A percentile compares a stretch with the other conserved stretches of the same genome.
These are phyloP conservation scores for Solanum virginianum DNA, from an alignment of 257 asterid genomes.

Conservation along the genomic window DNA sequence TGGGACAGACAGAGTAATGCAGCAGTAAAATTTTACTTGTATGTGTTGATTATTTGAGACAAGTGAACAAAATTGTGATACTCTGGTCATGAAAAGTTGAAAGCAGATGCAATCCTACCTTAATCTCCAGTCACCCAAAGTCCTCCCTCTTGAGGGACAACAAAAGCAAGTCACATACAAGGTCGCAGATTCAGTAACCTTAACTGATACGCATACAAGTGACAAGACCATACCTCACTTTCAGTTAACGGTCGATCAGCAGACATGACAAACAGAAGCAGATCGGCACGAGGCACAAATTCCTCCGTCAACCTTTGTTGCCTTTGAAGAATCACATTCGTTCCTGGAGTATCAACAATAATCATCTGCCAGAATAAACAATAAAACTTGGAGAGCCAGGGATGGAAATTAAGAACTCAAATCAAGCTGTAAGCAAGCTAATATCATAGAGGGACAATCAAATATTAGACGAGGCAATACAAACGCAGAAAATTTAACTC, in stretches of 20 bases:
- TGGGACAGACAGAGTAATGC: not conserved
- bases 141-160: not conserved
- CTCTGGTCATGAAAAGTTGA: not conserved
- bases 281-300: slow-evolving; percentile 97
- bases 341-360: slow-evolving; percentile 97
- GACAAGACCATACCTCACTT: slow-evolving; percentile 71
- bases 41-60: not conserved
- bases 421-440: not conserved
- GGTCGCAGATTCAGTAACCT: not conserved
- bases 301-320: slow-evolving; percentile 97
- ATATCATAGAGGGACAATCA: not conserved
- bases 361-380: slow-evolving; percentile 56
- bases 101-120: not conserved
- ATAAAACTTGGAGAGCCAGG: not conserved
- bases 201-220: slow-evolving; percentile 1
- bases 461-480: not conserved
- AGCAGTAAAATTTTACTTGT: not conserved
- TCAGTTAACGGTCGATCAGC: slow-evolving; percentile 97
- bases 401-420: not conserved
- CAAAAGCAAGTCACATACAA: not conserved
- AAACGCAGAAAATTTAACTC: not conserved
- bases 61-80: not conserved
- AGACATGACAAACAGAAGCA: slow-evolving; percentile 85
- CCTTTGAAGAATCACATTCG: slow-evolving; percentile 98
- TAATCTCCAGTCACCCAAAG: not conserved